Conservation (phyloP, 225 moss, liverwort and hornwort species). For the Asterella californica region DNA sequence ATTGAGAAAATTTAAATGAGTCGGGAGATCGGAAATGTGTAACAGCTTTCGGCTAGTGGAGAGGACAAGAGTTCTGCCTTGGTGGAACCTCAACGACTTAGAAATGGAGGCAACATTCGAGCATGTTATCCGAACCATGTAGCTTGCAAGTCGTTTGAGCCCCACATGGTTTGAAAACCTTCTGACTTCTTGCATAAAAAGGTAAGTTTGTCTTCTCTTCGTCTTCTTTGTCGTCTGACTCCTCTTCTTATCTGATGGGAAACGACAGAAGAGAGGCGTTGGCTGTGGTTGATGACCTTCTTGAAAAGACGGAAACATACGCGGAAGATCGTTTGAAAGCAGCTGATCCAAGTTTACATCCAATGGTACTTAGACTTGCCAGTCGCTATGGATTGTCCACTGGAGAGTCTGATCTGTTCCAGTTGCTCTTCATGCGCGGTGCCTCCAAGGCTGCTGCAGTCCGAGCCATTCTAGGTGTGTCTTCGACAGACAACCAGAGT, state of each 20-base stretch:
- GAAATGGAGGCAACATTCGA: not conserved
- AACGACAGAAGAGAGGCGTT: slow-evolving; percentile 45
- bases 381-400: slow-evolving; percentile 45
- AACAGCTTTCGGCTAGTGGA: no score
- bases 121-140: not conserved
- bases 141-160: not conserved
- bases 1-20: no score
- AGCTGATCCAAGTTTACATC: slow-evolving; percentile 36
- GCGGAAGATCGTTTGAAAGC: slow-evolving; percentile 34
- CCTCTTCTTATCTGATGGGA: not conserved
- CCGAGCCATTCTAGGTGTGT: slow-evolving; percentile 44
- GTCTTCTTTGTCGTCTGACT: no score
- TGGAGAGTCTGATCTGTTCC: slow-evolving; percentile 54
- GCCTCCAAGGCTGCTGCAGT: slow-evolving; percentile 54
- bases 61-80: no score
- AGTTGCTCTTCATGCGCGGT: slow-evolving; percentile 57
- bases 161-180: not conserved
- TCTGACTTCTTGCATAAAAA: not conserved
- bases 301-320: slow-evolving; percentile 32
- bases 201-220: not conserved
- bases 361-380: slow-evolving; percentile 54
- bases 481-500: not conserved
- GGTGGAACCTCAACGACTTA: not conserved
- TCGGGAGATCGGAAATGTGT: no score
- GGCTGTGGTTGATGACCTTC: slow-evolving; percentile 41